These are phyloP conservation scores for Agapanthus africanus DNA, from an alignment of 106 monocot genomes.

Conservation along the genomic window DNA sequence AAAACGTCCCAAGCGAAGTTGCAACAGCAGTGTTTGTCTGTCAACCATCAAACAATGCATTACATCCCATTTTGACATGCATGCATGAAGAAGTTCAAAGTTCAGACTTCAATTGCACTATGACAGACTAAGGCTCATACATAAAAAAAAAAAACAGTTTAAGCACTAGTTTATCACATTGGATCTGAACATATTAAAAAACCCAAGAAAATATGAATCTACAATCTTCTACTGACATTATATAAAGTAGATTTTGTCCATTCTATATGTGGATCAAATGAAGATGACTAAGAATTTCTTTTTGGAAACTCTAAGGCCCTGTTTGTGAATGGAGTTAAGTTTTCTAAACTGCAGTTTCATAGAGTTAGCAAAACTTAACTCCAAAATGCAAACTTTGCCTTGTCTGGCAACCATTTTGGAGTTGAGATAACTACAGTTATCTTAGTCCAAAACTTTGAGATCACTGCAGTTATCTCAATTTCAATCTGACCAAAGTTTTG, in stretches of 20 bases:
- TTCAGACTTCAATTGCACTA: not conserved
- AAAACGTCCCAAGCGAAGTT: conserved; percentile 68
- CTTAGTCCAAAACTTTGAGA: too few species aligned
- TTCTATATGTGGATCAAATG: not conserved
- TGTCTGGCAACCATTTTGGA: too few species aligned
- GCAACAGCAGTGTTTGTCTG: conserved; percentile 97
- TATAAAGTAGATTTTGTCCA: not conserved
- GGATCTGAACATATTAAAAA: not conserved
- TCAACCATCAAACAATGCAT: conserved; percentile 6
- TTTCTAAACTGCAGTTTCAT: too few species aligned
- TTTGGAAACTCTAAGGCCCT: too few species aligned
- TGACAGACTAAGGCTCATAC: not conserved
- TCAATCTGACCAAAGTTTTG: too few species aligned
- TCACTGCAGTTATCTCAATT: too few species aligned
- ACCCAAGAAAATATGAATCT: not conserved
- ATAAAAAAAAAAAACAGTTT: not conserved
- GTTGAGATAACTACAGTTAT: too few species aligned
- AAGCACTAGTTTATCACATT: not conserved
- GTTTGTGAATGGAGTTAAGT: too few species aligned
- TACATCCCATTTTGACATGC: not conserved
- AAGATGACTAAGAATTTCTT: not conserved
- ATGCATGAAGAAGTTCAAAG: not conserved
- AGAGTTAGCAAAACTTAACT: too few species aligned
- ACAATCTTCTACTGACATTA: not conserved
- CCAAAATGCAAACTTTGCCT: too few species aligned